These are phyloP conservation scores for Podospora pseudopauciseta DNA, from an alignment of 495 filamentous ascomycete genomes.

Conservation along the genomic window DNA sequence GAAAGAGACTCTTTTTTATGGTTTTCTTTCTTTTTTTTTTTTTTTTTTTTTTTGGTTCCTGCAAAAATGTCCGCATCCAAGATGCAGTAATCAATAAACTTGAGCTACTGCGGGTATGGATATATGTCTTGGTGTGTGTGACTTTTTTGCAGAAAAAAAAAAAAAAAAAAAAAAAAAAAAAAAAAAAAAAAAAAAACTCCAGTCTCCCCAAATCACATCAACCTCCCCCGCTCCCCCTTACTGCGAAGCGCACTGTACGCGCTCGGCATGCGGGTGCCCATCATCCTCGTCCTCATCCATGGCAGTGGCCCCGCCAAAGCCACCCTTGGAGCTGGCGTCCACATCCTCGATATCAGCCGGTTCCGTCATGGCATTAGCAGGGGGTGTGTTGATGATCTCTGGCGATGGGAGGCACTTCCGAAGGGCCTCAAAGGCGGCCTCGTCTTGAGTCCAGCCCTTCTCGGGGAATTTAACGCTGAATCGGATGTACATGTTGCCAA, in stretches of 20 bases:
- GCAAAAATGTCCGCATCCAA: neutral
- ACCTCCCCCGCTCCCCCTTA: constrained; percentile 62
- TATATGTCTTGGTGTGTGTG: neutral
- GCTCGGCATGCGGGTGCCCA: constrained; percentile 74
- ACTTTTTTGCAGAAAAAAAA: neutral
- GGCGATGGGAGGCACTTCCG: constrained; percentile 79
- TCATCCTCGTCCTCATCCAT: constrained; percentile 73
- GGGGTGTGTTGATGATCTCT: constrained; percentile 55
- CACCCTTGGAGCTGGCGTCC: constrained; percentile 69
- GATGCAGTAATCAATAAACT: neutral
- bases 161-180: neutral
- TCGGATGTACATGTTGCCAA: constrained; percentile 94
- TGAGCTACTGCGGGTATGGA: neutral
- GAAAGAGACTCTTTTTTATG: too few species aligned
- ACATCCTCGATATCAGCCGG: constrained; percentile 78
- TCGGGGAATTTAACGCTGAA: constrained; percentile 96
- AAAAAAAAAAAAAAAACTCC: neutral
- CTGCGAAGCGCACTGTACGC: constrained; percentile 97
- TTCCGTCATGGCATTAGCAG: constrained; percentile 82
- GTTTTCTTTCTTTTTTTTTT: too few species aligned
- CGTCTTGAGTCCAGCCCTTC: constrained; percentile 56
- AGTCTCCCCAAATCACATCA: neutral
- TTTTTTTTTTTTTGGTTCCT: neutral
- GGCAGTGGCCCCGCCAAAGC: constrained; percentile 53
- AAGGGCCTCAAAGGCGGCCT: constrained; percentile 58